Evolutionary conservation across 768 basidiomycete species (phyloP), one percentile per base, ranked within the genome.

Genomic region (Amanita polypyramis): DNA sequence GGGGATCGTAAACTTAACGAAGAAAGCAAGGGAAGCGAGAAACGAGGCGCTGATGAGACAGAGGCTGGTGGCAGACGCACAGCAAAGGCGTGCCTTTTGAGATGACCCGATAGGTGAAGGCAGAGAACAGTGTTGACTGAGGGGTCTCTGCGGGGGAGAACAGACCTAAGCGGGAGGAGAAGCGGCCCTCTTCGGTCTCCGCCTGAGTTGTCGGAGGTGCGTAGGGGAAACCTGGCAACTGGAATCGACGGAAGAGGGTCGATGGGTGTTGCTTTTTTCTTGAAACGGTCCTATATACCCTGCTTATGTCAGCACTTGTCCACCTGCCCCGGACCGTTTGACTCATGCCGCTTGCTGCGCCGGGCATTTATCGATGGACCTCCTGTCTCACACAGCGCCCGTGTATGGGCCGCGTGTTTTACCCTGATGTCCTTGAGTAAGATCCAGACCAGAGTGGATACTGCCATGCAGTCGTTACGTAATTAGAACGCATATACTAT

Each of bases 31-130:
- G 50, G 60, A 52, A 53, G 46, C 52, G 76, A 77, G 74, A 48
- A 57, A 50, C 50, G 51, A 53, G 55, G 50, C 51, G 56, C 55
- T 61, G 44, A 52, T 53, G 34, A 62, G 56, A 54, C 40, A 43
- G 57, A 50, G 40, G 23, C 29, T 49, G 54, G 52, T 79, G 86
- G 85, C 85, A 71, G 73, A 90, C 86, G 86, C 86, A 74, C 86
- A 88, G 73, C 82, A 74, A 89, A 90, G 86, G 86, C 86, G 86
- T 77, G 85, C 85, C 85, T 88, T 88, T 89, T 88, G 60, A 57
- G 55, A 55, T 58, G 64, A 63, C 62, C 60, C 54, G 56, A 60
- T 43, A 55, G 59, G 57, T 55, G 51, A 36, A 57, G 56, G 52
- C 50, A 52, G 63, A 55, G 59, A 59, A 56, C 59, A 58, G 60